Percentiles rank a stretch among this genome's conserved stretches.
These are phyloP conservation scores for Lecanosticta acicola DNA, from an alignment of 2,329 filamentous ascomycete genomes.

Conservation along the genomic window DNA sequence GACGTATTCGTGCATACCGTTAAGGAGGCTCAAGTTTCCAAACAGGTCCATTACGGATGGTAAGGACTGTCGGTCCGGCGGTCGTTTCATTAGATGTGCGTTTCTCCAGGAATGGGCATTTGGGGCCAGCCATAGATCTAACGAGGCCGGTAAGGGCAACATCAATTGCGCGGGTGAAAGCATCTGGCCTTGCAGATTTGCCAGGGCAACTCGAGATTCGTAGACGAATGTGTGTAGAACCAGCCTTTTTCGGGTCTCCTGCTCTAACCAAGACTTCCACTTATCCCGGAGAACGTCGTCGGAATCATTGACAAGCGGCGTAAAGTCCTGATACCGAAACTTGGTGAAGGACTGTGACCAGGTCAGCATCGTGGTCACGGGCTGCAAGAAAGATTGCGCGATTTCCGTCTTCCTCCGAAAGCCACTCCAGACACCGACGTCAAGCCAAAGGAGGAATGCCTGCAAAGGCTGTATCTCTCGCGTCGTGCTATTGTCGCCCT, in stretches of 20 bases:
- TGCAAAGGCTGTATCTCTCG: slow-evolving; percentile 47
- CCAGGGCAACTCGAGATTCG: slow-evolving; percentile 62
- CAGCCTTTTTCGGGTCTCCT: slow-evolving; percentile 62
- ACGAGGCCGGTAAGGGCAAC: slow-evolving; percentile 56
- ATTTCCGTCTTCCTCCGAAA: slow-evolving; percentile 54
- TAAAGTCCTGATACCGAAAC: slow-evolving; percentile 34
- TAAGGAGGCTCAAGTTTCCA: slow-evolving; percentile 12
- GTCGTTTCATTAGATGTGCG: slow-evolving; percentile 42
- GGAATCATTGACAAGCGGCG: slow-evolving; percentile 48
- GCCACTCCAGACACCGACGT: slow-evolving; percentile 53
- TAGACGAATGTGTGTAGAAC: slow-evolving; percentile 58
- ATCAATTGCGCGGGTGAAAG: slow-evolving; percentile 63
- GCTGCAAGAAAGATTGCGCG: slow-evolving; percentile 50
- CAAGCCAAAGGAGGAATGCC: slow-evolving; percentile 43
- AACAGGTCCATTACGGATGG: slow-evolving; percentile 47
- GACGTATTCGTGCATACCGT: slow-evolving; percentile 45
- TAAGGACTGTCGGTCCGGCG: slow-evolving; percentile 30
- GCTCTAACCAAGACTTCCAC: slow-evolving; percentile 58
- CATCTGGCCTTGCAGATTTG: slow-evolving; percentile 55
- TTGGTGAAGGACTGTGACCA: slow-evolving; percentile 23
- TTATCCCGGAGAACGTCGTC: slow-evolving; percentile 54
- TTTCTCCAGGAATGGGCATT: slow-evolving; percentile 59
- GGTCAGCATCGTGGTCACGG: slow-evolving; percentile 46
- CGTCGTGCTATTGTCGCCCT: slow-evolving; percentile 44
- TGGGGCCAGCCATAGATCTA: slow-evolving; percentile 59